These are phyloP conservation scores for Neoascochyta sp. DNA, from an alignment of 2,329 filamentous ascomycete genomes.

Conservation along the genomic window DNA sequence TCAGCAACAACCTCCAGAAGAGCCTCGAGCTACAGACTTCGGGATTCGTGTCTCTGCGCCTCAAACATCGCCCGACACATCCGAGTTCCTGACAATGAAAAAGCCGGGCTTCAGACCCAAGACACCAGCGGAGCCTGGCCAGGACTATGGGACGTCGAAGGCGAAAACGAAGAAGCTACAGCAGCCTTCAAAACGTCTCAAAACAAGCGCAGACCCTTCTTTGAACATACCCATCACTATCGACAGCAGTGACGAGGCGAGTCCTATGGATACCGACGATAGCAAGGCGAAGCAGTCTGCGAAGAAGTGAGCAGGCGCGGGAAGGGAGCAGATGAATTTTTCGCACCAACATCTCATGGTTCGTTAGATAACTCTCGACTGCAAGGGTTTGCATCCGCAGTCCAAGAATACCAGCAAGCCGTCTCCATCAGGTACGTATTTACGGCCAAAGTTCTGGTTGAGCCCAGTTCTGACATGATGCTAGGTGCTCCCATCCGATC, in stretches of 20 bases:
- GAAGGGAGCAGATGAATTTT: not conserved
- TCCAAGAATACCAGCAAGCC: not conserved
- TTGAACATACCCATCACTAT: slow-evolving; percentile 9
- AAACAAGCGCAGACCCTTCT: slow-evolving; percentile 4
- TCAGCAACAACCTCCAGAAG: too few species aligned
- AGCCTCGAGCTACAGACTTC: too few species aligned
- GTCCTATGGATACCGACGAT: too few species aligned
- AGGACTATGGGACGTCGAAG: slow-evolving; percentile 2
- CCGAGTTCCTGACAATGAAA: slow-evolving; percentile 1
- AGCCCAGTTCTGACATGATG: not conserved
- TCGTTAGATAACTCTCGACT: too few species aligned
- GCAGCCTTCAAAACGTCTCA: not conserved
- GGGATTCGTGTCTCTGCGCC: too few species aligned
- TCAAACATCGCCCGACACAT: not conserved
- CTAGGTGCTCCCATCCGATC: too few species aligned
- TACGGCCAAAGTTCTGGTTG: not conserved
- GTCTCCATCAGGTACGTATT: not conserved
- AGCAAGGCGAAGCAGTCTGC: not conserved
- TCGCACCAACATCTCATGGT: not conserved
- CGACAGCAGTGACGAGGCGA: slow-evolving; percentile 5
- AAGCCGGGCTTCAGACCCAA: slow-evolving; percentile 1
- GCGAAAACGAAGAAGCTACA: not conserved
- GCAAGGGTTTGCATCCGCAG: not conserved
- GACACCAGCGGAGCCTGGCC: not conserved
- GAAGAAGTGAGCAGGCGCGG: not conserved